A percentile compares a stretch with the other conserved stretches of the same genome.
Evolutionary conservation across 1,284 basidiomycete species (phyloP).

Genomic region (Taiwanofungus camphoratus): DNA sequence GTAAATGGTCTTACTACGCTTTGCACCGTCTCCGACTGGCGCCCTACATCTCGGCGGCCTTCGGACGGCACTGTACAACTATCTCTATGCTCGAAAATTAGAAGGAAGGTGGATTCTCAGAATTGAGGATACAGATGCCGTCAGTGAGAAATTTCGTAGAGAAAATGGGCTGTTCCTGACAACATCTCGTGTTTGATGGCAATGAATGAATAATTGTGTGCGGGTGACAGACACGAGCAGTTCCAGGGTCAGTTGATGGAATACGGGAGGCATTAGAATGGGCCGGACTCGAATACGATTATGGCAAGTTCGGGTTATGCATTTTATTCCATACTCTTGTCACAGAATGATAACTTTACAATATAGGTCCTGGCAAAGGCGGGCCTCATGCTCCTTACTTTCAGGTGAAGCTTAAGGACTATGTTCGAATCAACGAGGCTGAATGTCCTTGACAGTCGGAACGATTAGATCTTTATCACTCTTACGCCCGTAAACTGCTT

Average conservation of each 20-base stretch:
- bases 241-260: conserved; percentile 80
- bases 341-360: conserved; percentile 6
- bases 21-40: conserved; percentile 97
- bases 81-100: conserved; percentile 77
- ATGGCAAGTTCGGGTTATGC: conserved; percentile 48
- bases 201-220: too few species aligned
- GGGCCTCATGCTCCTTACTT: conserved; percentile 78
- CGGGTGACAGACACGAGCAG: conserved; percentile 61
- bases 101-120: conserved; percentile 87
- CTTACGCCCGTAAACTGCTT: conserved; percentile 70
- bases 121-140: conserved; percentile 93
- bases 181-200: too few species aligned
- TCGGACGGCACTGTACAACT: conserved; percentile 93
- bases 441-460: conserved; percentile 59
- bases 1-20: conserved; percentile 68
- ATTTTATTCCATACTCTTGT: not conserved
- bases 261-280: conserved; percentile 77
- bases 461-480: conserved; percentile 78
- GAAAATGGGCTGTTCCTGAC: too few species aligned
- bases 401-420: conserved; percentile 64
- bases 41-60: conserved; percentile 92
- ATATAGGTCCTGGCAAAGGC: conserved; percentile 66
- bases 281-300: conserved; percentile 93
- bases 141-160: conserved; percentile 34
- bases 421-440: too few species aligned